Percentiles rank a stretch among this genome's conserved stretches.
Evolutionary conservation across 345 rosid genomes (phyloP).

Genomic region (Anastatica hierochuntica): DNA sequence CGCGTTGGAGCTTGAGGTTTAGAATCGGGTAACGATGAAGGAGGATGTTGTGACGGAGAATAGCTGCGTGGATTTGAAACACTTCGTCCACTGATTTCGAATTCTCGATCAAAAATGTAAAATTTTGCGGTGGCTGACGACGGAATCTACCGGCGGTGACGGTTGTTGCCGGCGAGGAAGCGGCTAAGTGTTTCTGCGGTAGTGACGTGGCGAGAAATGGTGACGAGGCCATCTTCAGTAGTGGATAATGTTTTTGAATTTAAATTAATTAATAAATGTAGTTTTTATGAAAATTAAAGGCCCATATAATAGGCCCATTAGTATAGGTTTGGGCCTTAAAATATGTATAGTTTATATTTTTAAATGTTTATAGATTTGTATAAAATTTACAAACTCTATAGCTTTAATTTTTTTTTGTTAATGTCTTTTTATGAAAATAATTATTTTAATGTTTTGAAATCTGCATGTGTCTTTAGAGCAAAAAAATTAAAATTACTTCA

Average conservation of each 20-base stretch:
- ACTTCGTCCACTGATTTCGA: constrained; percentile 33
- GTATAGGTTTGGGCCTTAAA: background rate
- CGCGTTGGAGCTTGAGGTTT: constrained; percentile 74
- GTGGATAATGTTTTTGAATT: background rate
- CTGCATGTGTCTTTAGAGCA: too few species aligned
- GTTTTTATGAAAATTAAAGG: background rate
- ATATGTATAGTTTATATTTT: too few species aligned
- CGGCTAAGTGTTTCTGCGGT: constrained; percentile 4
- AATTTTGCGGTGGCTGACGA: constrained; percentile 32
- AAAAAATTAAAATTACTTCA: too few species aligned
- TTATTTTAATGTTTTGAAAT: too few species aligned
- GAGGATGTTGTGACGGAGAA: constrained; percentile 53
- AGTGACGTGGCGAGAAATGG: constrained; percentile 19
- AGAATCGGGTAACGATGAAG: constrained; percentile 37
- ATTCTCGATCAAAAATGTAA: constrained; percentile 39
- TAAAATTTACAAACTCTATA: too few species aligned
- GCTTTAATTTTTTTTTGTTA: too few species aligned
- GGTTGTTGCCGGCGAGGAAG: background rate
- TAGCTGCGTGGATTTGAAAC: constrained; percentile 60
- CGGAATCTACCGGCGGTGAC: constrained; percentile 11
- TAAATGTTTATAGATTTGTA: too few species aligned
- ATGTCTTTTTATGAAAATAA: too few species aligned
- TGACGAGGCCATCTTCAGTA: constrained; percentile 28
- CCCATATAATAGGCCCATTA: background rate
- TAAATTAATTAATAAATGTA: background rate